Conservation (phyloP, 352 stramenopile species). For the Phytophthora crassamura region DNA sequence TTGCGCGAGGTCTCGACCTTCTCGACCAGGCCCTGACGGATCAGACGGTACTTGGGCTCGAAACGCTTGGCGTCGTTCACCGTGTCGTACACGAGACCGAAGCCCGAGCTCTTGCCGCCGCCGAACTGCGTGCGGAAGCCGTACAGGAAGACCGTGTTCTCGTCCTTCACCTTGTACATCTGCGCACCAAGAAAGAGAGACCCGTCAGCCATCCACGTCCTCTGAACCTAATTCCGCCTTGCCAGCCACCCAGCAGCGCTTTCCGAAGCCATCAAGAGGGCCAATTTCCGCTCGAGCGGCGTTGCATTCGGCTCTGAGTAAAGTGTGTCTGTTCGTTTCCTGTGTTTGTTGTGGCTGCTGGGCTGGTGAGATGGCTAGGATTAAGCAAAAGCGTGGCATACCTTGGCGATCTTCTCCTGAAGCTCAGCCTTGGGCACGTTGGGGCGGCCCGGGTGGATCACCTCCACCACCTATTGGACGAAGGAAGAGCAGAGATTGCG, state of each 20-base stretch:
- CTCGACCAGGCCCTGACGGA: constrained; percentile 91
- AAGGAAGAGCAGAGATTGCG: not conserved
- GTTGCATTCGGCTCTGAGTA: constrained; percentile 14
- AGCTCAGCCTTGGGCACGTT: constrained; percentile 98
- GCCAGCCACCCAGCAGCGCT: constrained; percentile 15
- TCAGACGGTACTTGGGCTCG: constrained; percentile 98
- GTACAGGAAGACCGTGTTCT: constrained; percentile 97
- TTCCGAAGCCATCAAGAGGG: not conserved
- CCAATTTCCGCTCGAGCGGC: not conserved
- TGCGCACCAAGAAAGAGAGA: constrained; percentile 28
- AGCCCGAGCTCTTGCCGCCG: constrained; percentile 97
- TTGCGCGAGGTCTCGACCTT: constrained; percentile 98
- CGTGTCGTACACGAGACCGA: constrained; percentile 99
- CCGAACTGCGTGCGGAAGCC: constrained; percentile 98
- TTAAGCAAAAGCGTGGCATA: constrained; percentile 44
- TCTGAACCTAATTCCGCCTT: constrained; percentile 19
- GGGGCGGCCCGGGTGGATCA: constrained; percentile 97
- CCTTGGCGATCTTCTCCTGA: constrained; percentile 97
- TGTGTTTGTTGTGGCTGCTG: constrained; percentile 8
- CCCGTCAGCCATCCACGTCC: constrained; percentile 19
- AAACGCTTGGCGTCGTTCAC: constrained; percentile 98
- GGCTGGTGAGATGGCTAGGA: not conserved
- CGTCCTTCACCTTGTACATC: constrained; percentile 97
- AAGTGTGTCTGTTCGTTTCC: constrained; percentile 9
- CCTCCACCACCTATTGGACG: constrained; percentile 93